Evolutionary conservation across 305 asterid genomes (phyloP).

Genomic region (Solanum aculeatissimum): DNA sequence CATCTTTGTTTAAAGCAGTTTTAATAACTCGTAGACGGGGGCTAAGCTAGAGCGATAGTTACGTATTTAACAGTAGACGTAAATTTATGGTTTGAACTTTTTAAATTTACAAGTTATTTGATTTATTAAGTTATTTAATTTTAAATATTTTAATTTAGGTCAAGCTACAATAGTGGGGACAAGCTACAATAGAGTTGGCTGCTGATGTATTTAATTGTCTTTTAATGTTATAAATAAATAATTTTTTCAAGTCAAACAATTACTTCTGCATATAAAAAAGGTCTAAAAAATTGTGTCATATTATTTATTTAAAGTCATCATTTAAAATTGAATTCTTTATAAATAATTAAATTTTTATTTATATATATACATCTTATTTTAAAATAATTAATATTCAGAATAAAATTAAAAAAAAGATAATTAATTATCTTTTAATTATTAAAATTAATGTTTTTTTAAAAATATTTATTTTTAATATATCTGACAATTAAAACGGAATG

Average conservation of each 20-base stretch:
- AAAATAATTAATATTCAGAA: too few relatives aligned
- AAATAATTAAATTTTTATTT: too few relatives aligned
- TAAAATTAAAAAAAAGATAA: too few relatives aligned
- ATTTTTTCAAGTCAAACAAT: not conserved
- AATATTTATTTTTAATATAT: too few relatives aligned
- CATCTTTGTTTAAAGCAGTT: not conserved
- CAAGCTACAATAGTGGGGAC: not conserved
- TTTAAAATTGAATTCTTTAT: too few relatives aligned
- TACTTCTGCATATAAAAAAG: not conserved
- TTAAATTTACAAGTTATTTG: not conserved
- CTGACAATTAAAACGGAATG: too few relatives aligned
- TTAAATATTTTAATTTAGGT: not conserved
- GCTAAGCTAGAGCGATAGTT: too few relatives aligned
- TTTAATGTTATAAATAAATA: not conserved
- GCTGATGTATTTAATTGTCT: not conserved
- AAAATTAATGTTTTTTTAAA: too few relatives aligned
- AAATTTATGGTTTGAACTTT: not conserved
- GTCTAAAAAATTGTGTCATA: too few relatives aligned
- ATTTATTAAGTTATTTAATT: not conserved
- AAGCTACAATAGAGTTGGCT: not conserved
- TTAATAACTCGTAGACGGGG: not conserved
- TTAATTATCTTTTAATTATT: too few relatives aligned
- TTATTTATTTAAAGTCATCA: too few relatives aligned
- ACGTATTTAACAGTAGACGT: not conserved
- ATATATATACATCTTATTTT: too few relatives aligned